phyloP scores from a whole-genome alignment of 352 stramenopile genomes.

The Globisporangium sylvaticum region DNA sequence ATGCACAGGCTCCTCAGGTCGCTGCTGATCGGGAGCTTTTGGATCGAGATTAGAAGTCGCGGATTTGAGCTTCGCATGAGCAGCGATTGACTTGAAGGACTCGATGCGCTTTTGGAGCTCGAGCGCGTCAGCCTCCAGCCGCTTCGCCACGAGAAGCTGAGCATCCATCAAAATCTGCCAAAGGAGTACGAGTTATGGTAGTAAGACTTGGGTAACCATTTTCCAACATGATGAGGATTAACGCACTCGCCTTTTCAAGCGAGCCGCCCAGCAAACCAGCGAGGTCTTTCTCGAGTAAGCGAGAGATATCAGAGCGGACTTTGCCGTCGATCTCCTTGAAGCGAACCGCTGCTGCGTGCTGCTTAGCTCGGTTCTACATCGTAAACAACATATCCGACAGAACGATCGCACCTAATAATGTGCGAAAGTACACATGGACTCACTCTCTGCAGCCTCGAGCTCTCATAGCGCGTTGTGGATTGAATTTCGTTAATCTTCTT shows the following conservation, averaged over 20 bases:
- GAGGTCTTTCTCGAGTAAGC: conserved; percentile 36
- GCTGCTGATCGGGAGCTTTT: not conserved
- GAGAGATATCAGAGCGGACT: conserved; percentile 39
- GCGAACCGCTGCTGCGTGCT: conserved; percentile 45
- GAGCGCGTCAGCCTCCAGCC: conserved; percentile 16
- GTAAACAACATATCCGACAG: not conserved
- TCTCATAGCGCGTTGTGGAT: conserved; percentile 36
- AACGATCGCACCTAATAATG: too few relatives aligned
- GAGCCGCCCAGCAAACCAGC: conserved; percentile 25
- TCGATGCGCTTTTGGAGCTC: conserved; percentile 13
- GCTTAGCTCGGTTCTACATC: conserved; percentile 60
- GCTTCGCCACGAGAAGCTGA: conserved; percentile 24
- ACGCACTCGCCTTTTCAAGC: conserved; percentile 34
- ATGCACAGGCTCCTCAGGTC: conserved; percentile 1
- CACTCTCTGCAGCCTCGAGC: conserved; percentile 48
- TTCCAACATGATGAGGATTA: too few relatives aligned
- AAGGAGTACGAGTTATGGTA: not conserved
- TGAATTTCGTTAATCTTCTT: conserved; percentile 56
- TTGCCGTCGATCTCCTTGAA: conserved; percentile 65
- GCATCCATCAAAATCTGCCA: conserved; percentile 32
- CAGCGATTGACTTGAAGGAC: not conserved
- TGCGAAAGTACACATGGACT: conserved; percentile 2
- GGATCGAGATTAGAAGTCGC: not conserved
- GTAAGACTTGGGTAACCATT: not conserved
- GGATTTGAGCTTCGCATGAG: not conserved